phyloP scores from a whole-genome alignment of 148 eudicot genomes.

The Vaccinium myrtillus region DNA sequence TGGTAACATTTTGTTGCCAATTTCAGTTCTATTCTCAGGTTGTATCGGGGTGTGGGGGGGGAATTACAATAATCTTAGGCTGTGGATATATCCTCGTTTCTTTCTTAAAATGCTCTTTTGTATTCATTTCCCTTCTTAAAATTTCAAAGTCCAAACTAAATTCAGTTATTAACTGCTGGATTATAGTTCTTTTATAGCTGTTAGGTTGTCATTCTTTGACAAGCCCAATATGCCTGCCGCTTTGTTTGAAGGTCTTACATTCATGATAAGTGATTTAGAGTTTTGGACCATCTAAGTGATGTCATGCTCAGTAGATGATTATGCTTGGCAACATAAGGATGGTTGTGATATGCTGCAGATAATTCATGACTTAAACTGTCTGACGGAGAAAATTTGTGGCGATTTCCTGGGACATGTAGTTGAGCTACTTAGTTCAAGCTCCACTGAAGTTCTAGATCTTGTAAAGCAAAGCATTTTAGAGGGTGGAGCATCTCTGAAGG shows the following conservation, averaged over 20 bases:
- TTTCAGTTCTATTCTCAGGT: background rate
- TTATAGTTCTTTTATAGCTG: background rate
- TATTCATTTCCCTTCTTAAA: background rate
- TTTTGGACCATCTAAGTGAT: background rate
- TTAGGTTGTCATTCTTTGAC: background rate
- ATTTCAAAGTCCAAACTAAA: background rate
- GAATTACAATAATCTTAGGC: background rate
- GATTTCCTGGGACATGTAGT: slow-evolving; percentile 53
- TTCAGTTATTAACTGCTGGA: background rate
- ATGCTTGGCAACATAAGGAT: background rate
- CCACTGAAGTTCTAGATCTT: slow-evolving; percentile 72
- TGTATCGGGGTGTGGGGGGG: background rate
- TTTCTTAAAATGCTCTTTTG: background rate
- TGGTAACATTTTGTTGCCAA: background rate
- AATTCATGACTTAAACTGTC: slow-evolving; percentile 71
- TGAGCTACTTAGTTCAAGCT: slow-evolving; percentile 65
- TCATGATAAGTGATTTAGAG: background rate
- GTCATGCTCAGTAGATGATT: background rate
- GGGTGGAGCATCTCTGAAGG: slow-evolving; percentile 65
- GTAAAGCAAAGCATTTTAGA: slow-evolving; percentile 79
- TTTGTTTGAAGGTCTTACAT: background rate
- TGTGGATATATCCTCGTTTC: slow-evolving; percentile 6
- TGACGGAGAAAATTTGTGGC: slow-evolving; percentile 61
- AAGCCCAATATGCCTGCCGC: background rate
- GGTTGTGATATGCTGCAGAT: slow-evolving; percentile 48